Evolutionary conservation across 768 basidiomycete species (phyloP).

Genomic region (Mycena vulgaris): DNA sequence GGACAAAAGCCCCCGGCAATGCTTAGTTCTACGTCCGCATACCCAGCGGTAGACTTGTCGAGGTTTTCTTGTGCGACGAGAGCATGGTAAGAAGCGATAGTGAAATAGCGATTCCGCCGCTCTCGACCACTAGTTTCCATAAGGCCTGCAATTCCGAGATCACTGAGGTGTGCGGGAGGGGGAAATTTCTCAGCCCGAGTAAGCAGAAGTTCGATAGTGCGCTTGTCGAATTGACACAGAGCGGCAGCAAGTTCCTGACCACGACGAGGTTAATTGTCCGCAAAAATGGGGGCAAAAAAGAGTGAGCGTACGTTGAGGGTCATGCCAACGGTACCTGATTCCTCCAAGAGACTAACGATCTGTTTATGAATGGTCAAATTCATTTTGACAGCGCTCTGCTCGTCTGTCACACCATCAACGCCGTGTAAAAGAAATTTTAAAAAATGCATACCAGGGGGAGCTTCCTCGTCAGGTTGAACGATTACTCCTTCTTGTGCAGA

Average conservation of each 20-base stretch:
- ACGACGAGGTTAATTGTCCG: conserved; percentile 26
- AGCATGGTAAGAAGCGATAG: conserved; percentile 75
- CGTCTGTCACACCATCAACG: conserved; percentile 40
- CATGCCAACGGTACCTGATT: conserved; percentile 77
- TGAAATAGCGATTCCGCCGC: conserved; percentile 89
- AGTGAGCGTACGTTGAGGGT: conserved; percentile 71
- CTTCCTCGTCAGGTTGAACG: conserved; percentile 53
- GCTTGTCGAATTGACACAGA: conserved; percentile 81
- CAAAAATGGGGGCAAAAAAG: not conserved
- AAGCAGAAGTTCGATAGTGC: conserved; percentile 88
- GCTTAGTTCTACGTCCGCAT: conserved; percentile 62
- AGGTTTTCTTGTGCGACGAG: conserved; percentile 78
- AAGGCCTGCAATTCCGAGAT: conserved; percentile 77
- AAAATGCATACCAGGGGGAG: conserved; percentile 48
- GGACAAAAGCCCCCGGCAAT: conserved; percentile 69
- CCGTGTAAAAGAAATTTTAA: not conserved
- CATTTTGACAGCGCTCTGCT: conserved; percentile 62
- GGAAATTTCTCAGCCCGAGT: conserved; percentile 74
- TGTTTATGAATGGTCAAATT: conserved; percentile 85
- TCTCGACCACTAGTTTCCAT: conserved; percentile 91
- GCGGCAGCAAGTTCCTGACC: conserved; percentile 74
- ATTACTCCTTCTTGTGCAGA: conserved; percentile 51
- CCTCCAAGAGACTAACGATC: conserved; percentile 80
- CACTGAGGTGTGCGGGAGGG: conserved; percentile 80
- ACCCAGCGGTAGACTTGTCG: conserved; percentile 62